These are phyloP conservation scores for Lactarius pseudohatsudake DNA, from an alignment of 768 basidiomycete species.

Conservation along the genomic window DNA sequence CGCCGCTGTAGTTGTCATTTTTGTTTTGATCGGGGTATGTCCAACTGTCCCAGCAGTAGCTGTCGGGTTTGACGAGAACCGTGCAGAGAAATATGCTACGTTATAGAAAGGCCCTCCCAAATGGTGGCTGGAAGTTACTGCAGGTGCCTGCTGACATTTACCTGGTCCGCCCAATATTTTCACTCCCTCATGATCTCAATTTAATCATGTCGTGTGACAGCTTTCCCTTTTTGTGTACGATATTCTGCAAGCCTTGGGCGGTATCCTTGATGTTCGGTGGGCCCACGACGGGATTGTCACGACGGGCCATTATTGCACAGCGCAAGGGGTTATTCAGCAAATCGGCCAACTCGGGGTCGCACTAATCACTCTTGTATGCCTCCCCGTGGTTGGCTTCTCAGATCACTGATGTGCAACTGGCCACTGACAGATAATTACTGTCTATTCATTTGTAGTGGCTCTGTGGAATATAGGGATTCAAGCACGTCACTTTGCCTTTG, in stretches of 20 bases:
- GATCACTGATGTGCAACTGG: constrained; percentile 31
- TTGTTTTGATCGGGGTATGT: constrained; percentile 22
- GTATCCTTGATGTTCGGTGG: constrained; percentile 42
- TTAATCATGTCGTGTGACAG: constrained; percentile 32
- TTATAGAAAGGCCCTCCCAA: constrained; percentile 3
- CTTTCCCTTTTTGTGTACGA: constrained; percentile 36
- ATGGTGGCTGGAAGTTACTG: constrained; percentile 32
- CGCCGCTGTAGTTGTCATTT: background rate
- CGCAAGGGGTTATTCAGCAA: constrained; percentile 43
- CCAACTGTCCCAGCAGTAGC: background rate
- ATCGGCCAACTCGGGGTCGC: constrained; percentile 45
- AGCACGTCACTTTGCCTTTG: constrained; percentile 33
- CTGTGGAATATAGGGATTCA: constrained; percentile 39
- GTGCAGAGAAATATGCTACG: constrained; percentile 20
- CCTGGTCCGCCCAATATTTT: constrained; percentile 35
- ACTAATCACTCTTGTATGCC: constrained; percentile 42
- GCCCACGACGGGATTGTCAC: constrained; percentile 38
- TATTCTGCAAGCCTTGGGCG: constrained; percentile 41
- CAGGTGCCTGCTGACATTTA: constrained; percentile 44
- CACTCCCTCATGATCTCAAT: background rate
- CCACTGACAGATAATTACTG: constrained; percentile 31
- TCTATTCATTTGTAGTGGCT: constrained; percentile 42
- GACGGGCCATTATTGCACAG: constrained; percentile 38
- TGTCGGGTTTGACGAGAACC: background rate
- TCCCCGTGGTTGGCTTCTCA: background rate